Conservation (phyloP, 2,329 filamentous ascomycete genomes). For the Dactylonectria estremocensis region DNA sequence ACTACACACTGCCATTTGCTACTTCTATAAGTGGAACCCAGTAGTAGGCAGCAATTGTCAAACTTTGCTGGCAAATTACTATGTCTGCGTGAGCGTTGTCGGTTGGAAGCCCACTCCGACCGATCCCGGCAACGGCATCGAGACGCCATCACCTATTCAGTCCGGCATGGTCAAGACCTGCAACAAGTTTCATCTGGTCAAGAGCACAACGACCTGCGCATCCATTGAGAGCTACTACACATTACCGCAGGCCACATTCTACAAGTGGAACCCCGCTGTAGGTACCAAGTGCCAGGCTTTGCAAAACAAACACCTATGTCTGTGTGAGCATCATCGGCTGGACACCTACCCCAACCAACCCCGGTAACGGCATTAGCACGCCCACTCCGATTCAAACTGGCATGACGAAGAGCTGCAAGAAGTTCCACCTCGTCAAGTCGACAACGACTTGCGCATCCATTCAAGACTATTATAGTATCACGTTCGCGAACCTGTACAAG, state of each 20-base stretch:
- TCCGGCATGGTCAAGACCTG: slow-evolving; percentile 50
- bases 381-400: too few species aligned
- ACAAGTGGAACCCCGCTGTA: slow-evolving; percentile 38
- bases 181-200: slow-evolving; percentile 48
- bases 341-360: too few species aligned
- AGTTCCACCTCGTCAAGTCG: background rate
- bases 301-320: slow-evolving; percentile 20
- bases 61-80: background rate
- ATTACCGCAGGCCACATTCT: slow-evolving; percentile 47
- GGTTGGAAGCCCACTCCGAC: background rate
- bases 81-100: slow-evolving; percentile 17
- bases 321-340: slow-evolving; percentile 23
- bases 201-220: slow-evolving; percentile 43
- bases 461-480: too few species aligned
- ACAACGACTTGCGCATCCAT: too few species aligned
- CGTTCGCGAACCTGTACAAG: too few species aligned
- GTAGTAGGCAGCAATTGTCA: slow-evolving; percentile 9
- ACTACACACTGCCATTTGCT: too few species aligned
- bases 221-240: slow-evolving; percentile 40
- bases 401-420: background rate
- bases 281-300: slow-evolving; percentile 33
- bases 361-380: too few species aligned
- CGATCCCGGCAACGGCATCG: slow-evolving; percentile 32
- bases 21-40: slow-evolving; percentile 22
- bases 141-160: slow-evolving; percentile 50